Evolutionary conservation across 495 filamentous ascomycete species (phyloP), one percentile per base, ranked within the genome.

Genomic region (Tuber brumale): DNA sequence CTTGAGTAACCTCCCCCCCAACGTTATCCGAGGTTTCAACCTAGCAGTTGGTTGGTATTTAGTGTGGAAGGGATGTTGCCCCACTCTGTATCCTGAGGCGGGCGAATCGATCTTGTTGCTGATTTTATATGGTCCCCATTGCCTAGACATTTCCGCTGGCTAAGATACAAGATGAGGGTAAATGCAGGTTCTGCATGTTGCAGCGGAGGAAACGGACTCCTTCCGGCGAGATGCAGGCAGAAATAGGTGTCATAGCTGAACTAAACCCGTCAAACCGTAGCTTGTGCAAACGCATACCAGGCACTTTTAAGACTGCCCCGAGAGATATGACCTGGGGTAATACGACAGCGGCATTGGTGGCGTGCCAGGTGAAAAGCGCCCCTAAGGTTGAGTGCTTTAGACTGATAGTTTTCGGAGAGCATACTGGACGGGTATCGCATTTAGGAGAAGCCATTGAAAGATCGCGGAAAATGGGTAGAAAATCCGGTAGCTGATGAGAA

Each of bases 101-200:
- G 48, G n/a, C 8, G 48, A 51, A n/a, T 51, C 21, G 48, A 51
- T 51, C 12, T 51, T 51, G 23, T 51, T 51, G 48, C 48, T n/a
- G 48, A 51, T n/a, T 51, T n/a, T 51, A 51, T 51, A 23, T 7
- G 48, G 48, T 51, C 48, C 23, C 23, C n/a, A 7, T 51, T 51
- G 48, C 48, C 21, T 51, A 51, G 48, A 3, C 21, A 51, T 5
- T 8, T 23, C 21, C 21, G n/a, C 21, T 51, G 48, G 48, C 23
- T 9, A 9, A 51, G 21, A 51, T 51, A 51, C 48, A 78, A 76
- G 77, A 70, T 79, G 69, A 70, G 72, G 76, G 78, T 72, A 75
- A 72, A 78, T 79, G 78, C 78, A 79, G 78, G 78, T 78, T 72
- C 72, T 72, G 73, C 76, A 79, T 70, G 76, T 79, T 79, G 78